Evolutionary conservation across 768 basidiomycete species (phyloP), one percentile per base, ranked within the genome.

Genomic region (Phlegmacium glaucopus): DNA sequence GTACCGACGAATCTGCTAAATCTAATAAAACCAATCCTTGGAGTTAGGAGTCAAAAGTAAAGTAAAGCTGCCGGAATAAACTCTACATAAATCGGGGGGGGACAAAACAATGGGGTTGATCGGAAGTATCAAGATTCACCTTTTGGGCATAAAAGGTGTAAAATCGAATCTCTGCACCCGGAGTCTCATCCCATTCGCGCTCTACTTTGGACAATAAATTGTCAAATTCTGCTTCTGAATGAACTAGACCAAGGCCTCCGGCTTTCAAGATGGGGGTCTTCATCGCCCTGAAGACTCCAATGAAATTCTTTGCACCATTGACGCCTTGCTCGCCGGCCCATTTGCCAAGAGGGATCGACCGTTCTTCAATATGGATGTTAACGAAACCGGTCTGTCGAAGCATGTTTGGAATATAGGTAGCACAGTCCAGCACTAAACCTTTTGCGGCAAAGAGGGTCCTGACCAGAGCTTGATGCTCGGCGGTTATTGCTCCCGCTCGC

Each of bases 181-280:
- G 43, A 17, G 42, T 49, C 22, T 51, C 43, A 15, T 57, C 48
- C 44, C 47, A 52, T 34, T 57, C 56, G n/a, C 25, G 15, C 40
- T 51, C 47, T 6, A 51, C 45, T 11, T 50, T 41, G 17, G 49
- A 46, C 29, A 54, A 16, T 10, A 56, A 44, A 17, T 9, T 16
- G 35, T 53, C 50, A 22, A 34, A 54, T 32, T 53, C 53, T 25
- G 39, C 15, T 32, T 50, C 56, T 3, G 53, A 46, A 10, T 22
- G 30, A 22, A 52, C 53, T n/a, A 48, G 15, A 4, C 58, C 58
- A 18, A 57, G 49, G 25, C 55, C 51, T 6, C 53, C 55, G 7
- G 39, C 37, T 9, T 45, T 52, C 1, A 59, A 40, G 15, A 56
- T 45, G 4, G 58, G 57, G 6, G 51, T 56, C 30, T 60, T 57